A percentile compares a stretch with the other conserved stretches of the same genome.
Conservation (phyloP, 1,139 yeast species). For the Sugiyamaella grinbergsii region DNA sequence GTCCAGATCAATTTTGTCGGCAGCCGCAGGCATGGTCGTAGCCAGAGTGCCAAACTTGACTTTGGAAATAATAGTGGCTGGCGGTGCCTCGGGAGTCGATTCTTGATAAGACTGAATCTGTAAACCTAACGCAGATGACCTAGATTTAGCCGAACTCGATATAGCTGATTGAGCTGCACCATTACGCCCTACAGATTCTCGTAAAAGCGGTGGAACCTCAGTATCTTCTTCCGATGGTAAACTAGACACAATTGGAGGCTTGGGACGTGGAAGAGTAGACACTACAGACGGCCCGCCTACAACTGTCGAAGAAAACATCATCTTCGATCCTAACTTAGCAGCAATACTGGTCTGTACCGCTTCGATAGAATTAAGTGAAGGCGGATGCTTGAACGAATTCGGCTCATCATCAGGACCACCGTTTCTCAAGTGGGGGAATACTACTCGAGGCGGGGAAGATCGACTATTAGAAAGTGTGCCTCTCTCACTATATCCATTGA, state of each 20-base stretch:
- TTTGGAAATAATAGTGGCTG: background rate
- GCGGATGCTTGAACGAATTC: constrained; percentile 10
- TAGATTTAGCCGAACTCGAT: background rate
- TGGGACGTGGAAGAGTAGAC: constrained; percentile 23
- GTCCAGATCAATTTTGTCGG: constrained; percentile 2
- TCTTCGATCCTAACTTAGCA: constrained; percentile 19
- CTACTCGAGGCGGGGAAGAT: constrained; percentile 19
- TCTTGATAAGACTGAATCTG: constrained; percentile 10
- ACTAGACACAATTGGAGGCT: constrained; percentile 23
- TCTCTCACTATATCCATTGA: constrained; percentile 23
- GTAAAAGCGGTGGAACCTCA: constrained; percentile 18
- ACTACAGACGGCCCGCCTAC: background rate
- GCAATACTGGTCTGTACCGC: constrained; percentile 24
- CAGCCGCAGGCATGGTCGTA: background rate
- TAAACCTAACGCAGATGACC: background rate
- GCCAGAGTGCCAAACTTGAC: constrained; percentile 6
- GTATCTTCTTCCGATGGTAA: constrained; percentile 22
- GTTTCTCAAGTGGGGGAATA: constrained; percentile 12
- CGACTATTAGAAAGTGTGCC: background rate
- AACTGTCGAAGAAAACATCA: constrained; percentile 2
- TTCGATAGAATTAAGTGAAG: constrained; percentile 23
- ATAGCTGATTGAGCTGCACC: too few species aligned
- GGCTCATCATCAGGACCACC: constrained; percentile 1
- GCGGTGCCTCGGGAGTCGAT: background rate
- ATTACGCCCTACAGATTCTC: too few species aligned